Base-by-base conservation (phyloP, 805 yeast genomes). In the Suhomyces emberorum region DNA sequence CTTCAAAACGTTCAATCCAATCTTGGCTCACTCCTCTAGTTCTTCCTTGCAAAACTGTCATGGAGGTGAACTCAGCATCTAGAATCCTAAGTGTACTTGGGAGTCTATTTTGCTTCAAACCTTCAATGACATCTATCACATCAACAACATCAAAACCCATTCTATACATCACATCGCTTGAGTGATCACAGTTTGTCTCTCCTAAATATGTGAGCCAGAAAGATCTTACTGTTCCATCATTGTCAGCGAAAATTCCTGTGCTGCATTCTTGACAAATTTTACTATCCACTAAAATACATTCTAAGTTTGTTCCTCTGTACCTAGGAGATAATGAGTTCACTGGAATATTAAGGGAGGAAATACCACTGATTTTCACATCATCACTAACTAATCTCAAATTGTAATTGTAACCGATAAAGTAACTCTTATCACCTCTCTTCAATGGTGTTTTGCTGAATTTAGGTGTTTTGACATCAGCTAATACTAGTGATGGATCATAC, bases 191-290 rank as follows among this genome's bases (percentile, higher is more conserved):
- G 28, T 65, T 70, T 32, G 79, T 74, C 46, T 86, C 95, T 12
- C 95, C 96, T 35, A 88, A 69, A 56, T 77, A 88, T 1, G 91
- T 74, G 43, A 88, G 59, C 96, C 96, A 89, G 38, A 89, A 63
- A 0, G 93, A 95, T 43, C 91, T 74, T 9, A 89, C 75, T 0
- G 81, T 74, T 9, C 96, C 97, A 51, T 83, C 84, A 28, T 71
- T 59, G 54, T 85, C 88, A 4, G 84, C 81, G 28, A 89, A 59
- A 3, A 88, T 74, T 48, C 96, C 97, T 3, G 93, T 75, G 18
- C 75, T 76, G 60, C 95, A 86, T 43, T 83, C 87, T 29, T 76
- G 76, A 32, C 86, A 76, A 33, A 82, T 59, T 38, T 76, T 78
- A 26, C 86, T 81, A 51, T 89, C 95, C 28, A 87, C 72, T 9